Conservation (phyloP, 306 rosid genomes). For the Rosa lucieae region DNA sequence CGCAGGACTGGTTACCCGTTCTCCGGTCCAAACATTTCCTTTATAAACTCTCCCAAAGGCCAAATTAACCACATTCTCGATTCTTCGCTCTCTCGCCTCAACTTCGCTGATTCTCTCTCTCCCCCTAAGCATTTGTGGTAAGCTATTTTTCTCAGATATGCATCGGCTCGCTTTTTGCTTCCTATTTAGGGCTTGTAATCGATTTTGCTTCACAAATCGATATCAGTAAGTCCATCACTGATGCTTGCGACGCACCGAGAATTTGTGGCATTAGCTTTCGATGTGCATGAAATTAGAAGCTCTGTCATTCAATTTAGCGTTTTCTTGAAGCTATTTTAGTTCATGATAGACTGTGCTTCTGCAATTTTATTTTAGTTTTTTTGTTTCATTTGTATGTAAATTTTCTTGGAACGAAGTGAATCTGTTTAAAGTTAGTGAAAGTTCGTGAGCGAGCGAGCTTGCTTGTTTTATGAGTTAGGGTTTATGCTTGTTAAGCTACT, state of each 20-base stretch:
- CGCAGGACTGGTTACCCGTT: neutral
- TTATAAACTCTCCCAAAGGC: neutral
- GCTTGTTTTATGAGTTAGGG: neutral
- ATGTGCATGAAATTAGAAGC: neutral
- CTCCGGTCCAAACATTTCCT: neutral
- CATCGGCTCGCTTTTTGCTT: neutral
- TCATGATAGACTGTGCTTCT: neutral
- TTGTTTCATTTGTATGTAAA: neutral
- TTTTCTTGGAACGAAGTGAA: neutral
- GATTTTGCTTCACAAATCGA: neutral
- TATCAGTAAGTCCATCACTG: neutral
- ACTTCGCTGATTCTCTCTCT: neutral
- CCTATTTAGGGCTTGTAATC: neutral
- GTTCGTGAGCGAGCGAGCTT: neutral
- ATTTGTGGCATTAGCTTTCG: neutral
- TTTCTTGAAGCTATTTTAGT: neutral
- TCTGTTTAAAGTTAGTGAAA: neutral
- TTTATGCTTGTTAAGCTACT: neutral
- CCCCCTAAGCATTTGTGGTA: neutral
- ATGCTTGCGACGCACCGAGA: neutral
- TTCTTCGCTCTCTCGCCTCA: neutral
- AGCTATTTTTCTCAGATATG: neutral
- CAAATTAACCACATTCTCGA: neutral
- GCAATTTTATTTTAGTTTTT: neutral
- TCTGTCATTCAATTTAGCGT: neutral